These are phyloP conservation scores for Fusarium sp. DNA, from an alignment of 2,329 filamentous ascomycete species.

Conservation along the genomic window DNA sequence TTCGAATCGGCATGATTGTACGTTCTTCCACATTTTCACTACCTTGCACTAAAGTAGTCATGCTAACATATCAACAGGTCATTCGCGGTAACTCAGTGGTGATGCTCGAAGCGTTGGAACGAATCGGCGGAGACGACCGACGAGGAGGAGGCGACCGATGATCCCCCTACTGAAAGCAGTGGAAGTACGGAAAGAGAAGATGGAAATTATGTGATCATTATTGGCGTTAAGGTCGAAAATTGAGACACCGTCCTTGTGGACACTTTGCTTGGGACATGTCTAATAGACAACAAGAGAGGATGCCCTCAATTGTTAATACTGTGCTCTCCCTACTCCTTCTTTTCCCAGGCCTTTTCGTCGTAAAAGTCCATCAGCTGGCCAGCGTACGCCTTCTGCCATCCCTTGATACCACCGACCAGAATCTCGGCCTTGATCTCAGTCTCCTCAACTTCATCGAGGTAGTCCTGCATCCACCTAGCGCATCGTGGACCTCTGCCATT, in stretches of 20 bases:
- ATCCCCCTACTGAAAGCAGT: neutral
- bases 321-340: constrained; percentile 38
- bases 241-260: constrained; percentile 34
- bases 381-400: constrained; percentile 63
- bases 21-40: constrained; percentile 48
- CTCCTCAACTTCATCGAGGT: constrained; percentile 59
- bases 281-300: constrained; percentile 48
- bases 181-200: constrained; percentile 19
- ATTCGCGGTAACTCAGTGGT: constrained; percentile 98
- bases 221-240: constrained; percentile 53
- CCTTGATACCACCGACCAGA: constrained; percentile 64
- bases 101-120: constrained; percentile 88
- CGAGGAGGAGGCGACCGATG: constrained; percentile 51
- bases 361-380: constrained; percentile 63
- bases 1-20: constrained; percentile 91
- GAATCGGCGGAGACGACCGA: constrained; percentile 72
- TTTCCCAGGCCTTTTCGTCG: constrained; percentile 55
- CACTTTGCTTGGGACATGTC: constrained; percentile 40
- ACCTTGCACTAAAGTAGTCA: neutral
- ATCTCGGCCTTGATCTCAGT: constrained; percentile 58
- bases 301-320: constrained; percentile 32
- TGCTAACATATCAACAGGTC: constrained; percentile 66
- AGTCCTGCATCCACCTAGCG: constrained; percentile 68
- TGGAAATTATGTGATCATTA: constrained; percentile 41
- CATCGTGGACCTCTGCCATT: constrained; percentile 62